Base-by-base conservation (phyloP, 2,329 filamentous ascomycete genomes). In the Fusarium sublunatum region DNA sequence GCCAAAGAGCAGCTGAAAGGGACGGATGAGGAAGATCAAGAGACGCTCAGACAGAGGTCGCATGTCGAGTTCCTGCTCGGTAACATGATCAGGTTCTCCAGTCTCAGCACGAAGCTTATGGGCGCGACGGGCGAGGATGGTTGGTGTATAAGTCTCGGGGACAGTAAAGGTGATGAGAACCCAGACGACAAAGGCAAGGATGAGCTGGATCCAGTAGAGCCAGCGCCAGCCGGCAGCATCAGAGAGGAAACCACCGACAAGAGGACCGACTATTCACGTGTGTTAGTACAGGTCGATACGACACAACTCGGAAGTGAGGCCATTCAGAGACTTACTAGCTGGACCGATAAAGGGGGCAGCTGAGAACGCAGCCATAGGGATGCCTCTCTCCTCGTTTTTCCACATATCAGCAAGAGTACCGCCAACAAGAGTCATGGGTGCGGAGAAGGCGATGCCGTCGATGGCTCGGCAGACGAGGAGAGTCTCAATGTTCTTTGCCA, bases 121-220 rank as follows among this genome's bases (percentile, higher is more conserved):
- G 3, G 93, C 93, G 11, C 92, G 85, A 28, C 78, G 78, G 48
- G 86, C 84, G 13, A 97, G 85, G 46, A 97, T 87, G 0, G 87
- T 90, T 0, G 93, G 92, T 0, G 92, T 88, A 74, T 95, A 96
- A 0, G 93, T 97, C 76, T 96, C 93, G 2, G 92, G 91, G 0
- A 96, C 89, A n/a, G 91, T 95, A 76, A 96, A 93, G 28, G 88
- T 89, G 75, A 95, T 93, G 58, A 94, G 74, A 15, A 90, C 58
- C 86, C 90, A 95, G 67, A 89, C 85, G 44, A 88, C 73, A 12
- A 82, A 87, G 25, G 90, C 81, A 11, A 95, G 73, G 70, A 96
- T 96, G 10, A 95, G 80, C 72, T 94, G 91, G 67, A 96, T 86
- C 89, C 91, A 94, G 79, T 95, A 95, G 0, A 95, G 81, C 91